A percentile compares a stretch with the other conserved stretches of the same genome.
Evolutionary conservation across 2,329 filamentous ascomycete species (phyloP).

Genomic region (Orbilia javanica): DNA sequence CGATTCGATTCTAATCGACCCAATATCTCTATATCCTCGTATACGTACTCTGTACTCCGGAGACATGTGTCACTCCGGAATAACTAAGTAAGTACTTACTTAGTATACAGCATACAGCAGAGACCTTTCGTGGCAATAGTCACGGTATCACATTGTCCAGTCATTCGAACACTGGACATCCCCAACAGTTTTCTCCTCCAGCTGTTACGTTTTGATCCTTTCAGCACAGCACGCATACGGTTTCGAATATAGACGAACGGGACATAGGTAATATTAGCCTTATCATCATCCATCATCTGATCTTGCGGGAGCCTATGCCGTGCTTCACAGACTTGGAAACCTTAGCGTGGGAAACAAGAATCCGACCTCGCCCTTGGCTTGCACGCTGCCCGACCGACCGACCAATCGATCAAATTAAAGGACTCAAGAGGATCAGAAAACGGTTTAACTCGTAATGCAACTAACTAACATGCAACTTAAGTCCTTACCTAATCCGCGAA

Average conservation of each 20-base stretch:
- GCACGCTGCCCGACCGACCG: background rate
- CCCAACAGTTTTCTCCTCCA: constrained; percentile 37
- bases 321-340: constrained; percentile 7
- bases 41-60: background rate
- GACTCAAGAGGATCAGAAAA: too few relatives aligned
- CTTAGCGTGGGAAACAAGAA: constrained; percentile 8
- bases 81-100: background rate
- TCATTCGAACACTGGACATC: constrained; percentile 43
- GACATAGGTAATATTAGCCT: background rate
- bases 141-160: constrained; percentile 51
- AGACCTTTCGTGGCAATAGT: too few relatives aligned
- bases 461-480: too few relatives aligned
- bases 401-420: too few relatives aligned
- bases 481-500: too few relatives aligned
- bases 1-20: background rate
- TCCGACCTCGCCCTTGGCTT: constrained; percentile 5
- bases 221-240: too few relatives aligned
- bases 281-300: constrained; percentile 48
- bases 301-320: constrained; percentile 28
- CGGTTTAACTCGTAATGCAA: too few relatives aligned
- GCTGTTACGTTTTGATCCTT: too few relatives aligned
- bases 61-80: background rate
- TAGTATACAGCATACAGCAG: too few relatives aligned
- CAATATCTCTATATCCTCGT: background rate
- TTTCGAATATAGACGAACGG: too few relatives aligned